Evolutionary conservation across 106 monocot species (phyloP).

Genomic region (Allium cepa): DNA sequence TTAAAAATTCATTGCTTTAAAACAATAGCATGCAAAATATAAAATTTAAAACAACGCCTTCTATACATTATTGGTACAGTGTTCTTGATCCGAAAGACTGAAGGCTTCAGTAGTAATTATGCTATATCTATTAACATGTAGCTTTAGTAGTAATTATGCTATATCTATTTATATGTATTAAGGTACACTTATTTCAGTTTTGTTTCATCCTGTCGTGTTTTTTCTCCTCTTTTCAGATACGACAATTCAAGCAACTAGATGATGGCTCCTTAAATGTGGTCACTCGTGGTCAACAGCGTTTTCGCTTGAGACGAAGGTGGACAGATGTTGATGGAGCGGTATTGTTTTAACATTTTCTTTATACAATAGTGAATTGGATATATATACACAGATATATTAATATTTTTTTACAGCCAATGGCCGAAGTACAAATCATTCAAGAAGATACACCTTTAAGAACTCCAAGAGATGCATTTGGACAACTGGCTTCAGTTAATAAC

Average conservation of each 20-base stretch:
- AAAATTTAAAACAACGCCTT: too few species aligned
- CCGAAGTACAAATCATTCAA: conserved; percentile 81
- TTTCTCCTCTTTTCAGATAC: conserved; percentile 41
- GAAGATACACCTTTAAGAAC: conserved; percentile 84
- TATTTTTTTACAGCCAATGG: conserved; percentile 56
- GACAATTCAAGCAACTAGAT: conserved; percentile 61
- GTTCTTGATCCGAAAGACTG: too few species aligned
- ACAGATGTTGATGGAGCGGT: conserved; percentile 81
- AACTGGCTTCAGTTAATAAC: conserved; percentile 48
- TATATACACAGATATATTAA: too few species aligned
- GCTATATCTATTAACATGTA: too few species aligned
- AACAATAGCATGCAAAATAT: too few species aligned
- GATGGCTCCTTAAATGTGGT: conserved; percentile 86
- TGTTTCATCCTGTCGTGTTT: background rate
- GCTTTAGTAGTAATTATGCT: too few species aligned
- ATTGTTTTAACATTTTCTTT: conserved; percentile 9
- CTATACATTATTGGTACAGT: too few species aligned
- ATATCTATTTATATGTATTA: too few species aligned
- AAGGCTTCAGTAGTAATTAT: too few species aligned
- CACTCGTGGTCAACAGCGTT: conserved; percentile 91
- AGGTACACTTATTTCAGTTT: background rate
- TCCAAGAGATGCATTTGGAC: conserved; percentile 76
- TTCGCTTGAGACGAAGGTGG: conserved; percentile 68
- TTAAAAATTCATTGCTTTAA: too few species aligned
- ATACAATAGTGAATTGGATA: background rate